phyloP scores from a whole-genome alignment of 345 rosid species.

The Hibiscus trionum region DNA sequence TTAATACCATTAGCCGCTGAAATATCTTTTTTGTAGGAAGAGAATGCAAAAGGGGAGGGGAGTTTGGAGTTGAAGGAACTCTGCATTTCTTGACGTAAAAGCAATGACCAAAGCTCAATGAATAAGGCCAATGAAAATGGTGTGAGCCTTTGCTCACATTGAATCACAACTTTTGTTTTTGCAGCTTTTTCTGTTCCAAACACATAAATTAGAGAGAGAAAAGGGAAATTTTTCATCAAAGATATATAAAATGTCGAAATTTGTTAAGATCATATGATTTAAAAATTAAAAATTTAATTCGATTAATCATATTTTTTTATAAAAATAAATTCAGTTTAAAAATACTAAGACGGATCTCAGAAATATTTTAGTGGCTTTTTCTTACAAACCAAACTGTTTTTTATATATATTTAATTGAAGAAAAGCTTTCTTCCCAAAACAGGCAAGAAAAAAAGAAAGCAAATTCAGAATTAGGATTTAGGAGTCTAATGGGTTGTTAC shows the following conservation, averaged over 20 bases:
- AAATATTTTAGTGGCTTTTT: neutral
- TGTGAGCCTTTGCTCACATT: neutral
- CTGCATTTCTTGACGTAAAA: conserved; percentile 7
- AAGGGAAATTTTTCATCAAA: neutral
- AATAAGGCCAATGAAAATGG: neutral
- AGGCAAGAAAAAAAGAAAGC: neutral
- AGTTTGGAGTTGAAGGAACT: conserved; percentile 6
- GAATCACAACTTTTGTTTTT: neutral
- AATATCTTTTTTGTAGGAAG: no score
- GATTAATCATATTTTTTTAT: no score
- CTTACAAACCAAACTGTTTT: neutral
- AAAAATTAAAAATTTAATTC: no score
- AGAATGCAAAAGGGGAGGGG: no score
- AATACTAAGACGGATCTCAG: no score
- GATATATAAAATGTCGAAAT: no score
- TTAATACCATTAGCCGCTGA: no score
- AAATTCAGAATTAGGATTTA: neutral
- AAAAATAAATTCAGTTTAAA: no score
- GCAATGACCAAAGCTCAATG: neutral
- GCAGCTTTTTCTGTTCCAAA: neutral
- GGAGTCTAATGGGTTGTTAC: neutral
- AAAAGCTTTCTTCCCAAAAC: neutral
- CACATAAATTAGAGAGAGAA: neutral
- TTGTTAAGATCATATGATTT: no score
- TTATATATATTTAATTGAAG: neutral